Base-by-base conservation (phyloP, 2,329 filamentous ascomycete species). In the Trichoderma koningii region DNA sequence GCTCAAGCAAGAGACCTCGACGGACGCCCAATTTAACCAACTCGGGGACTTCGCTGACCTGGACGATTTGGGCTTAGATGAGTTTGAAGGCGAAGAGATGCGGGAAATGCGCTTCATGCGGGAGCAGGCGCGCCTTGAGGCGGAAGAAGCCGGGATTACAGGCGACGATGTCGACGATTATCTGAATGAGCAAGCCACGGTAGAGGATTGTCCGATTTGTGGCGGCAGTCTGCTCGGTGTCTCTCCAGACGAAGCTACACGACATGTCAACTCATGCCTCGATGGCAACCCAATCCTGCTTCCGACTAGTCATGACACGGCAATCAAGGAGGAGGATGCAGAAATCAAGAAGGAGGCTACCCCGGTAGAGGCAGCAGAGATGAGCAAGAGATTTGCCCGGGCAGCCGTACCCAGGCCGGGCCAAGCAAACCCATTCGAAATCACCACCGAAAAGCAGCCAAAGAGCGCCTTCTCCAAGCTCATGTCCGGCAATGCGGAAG, bases 221-320 rank as follows among this genome's bases (percentile, higher is more conserved):
- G 85, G 84, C 70, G 80, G 81, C 1, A 86, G 78, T 68, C 80
- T 97, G 41, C 77, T 75, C 17, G 88, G 87, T 0, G 75, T 88
- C 14, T 85, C 80, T 63, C 73, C 78, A 66, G 86, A 93, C 73
- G 86, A 94, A 70, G 89, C 88, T 10, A 90, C 89, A 7, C 79
- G 89, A 2, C 95, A 99, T 75, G 95, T 99, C 69, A 99, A 99
- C 74, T 87, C 89, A 10, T 99, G 95, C 76, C 82, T 99, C 2
- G 95, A 99, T 74, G 92, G 92, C 1, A 90, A 89, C 52, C 85
- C 90, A 5, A 83, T 87, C 51, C 84, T 88, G 2, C 71, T 89
- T 15, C 83, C 77, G 7, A 51, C 50, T 7, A 69, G 70, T 28
- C 66, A 68, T 19, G 70, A 66, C 28, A 17, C 48, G 30, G 47